Evolutionary conservation across 208 protist species (phyloP).

Genomic region (Trypanosoma cruzi): DNA sequence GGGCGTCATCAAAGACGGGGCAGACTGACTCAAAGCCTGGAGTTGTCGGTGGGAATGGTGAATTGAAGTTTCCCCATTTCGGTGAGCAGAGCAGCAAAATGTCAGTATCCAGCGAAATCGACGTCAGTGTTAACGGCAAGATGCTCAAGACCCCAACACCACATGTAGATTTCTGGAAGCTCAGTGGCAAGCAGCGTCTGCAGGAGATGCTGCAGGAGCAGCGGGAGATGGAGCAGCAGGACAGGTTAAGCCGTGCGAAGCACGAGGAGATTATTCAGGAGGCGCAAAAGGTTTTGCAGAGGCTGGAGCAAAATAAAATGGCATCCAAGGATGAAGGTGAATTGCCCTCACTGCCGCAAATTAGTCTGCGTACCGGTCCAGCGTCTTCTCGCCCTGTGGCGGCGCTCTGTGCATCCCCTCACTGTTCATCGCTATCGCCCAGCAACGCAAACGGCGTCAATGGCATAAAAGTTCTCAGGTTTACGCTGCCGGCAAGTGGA

Average conservation of each 20-base stretch:
- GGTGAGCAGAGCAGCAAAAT: not conserved
- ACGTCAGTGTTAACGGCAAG: not conserved
- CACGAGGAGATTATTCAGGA: constrained; percentile 54
- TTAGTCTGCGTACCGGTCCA: not conserved
- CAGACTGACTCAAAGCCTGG: not conserved
- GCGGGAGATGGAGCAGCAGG: constrained; percentile 48
- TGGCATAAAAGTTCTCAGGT: constrained; percentile 67
- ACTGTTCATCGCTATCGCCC: not conserved
- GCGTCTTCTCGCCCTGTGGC: not conserved
- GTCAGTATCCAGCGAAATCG: not conserved
- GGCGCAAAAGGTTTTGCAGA: constrained; percentile 24
- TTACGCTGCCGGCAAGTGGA: constrained; percentile 54
- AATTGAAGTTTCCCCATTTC: constrained; percentile 12
- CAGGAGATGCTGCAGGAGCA: constrained; percentile 72
- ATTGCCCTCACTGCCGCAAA: not conserved
- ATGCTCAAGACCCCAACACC: not conserved
- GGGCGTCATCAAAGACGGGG: not conserved
- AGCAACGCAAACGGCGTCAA: not conserved
- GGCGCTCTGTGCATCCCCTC: not conserved
- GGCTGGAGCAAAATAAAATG: not conserved
- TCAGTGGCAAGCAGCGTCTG: constrained; percentile 34
- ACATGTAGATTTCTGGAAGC: not conserved
- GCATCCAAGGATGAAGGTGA: not conserved
- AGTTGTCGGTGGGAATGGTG: not conserved
- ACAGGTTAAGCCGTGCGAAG: constrained; percentile 27